These are phyloP conservation scores for Geosmithia putterillii DNA, from an alignment of 2,329 filamentous ascomycete genomes.

Conservation along the genomic window DNA sequence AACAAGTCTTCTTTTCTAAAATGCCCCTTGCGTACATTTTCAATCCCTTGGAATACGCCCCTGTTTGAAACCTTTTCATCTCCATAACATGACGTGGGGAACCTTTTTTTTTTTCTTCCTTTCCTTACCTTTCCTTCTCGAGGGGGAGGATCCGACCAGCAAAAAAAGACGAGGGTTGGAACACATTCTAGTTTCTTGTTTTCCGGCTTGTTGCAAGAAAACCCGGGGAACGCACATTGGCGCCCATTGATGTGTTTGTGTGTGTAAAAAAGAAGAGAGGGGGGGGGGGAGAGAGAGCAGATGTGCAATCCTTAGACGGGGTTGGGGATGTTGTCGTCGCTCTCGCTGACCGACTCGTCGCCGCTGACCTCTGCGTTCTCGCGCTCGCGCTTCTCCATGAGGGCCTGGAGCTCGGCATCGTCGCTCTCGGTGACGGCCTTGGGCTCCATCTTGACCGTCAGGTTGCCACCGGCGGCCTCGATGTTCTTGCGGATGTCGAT, in stretches of 20 bases:
- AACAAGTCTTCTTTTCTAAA: background rate
- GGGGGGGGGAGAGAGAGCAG: background rate
- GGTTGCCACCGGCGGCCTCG: constrained; percentile 61
- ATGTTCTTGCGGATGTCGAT: constrained; percentile 76
- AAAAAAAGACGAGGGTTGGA: background rate
- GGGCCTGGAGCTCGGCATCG: constrained; percentile 87
- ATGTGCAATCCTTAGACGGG: constrained; percentile 17
- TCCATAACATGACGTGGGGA: background rate
- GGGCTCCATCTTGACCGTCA: constrained; percentile 93
- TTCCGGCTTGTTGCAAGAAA: background rate
- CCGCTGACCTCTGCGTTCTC: constrained; percentile 98
- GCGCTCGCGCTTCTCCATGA: constrained; percentile 98
- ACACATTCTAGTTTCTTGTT: background rate
- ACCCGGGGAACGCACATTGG: no score
- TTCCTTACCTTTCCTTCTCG: background rate
- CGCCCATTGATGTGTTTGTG: background rate
- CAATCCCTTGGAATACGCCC: background rate
- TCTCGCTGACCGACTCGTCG: constrained; percentile 92
- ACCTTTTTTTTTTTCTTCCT: background rate
- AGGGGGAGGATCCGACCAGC: background rate
- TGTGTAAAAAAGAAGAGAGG: background rate
- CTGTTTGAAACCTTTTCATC: background rate
- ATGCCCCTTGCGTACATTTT: background rate
- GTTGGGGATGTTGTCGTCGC: constrained; percentile 62
- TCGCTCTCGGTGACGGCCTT: constrained; percentile 99